These are phyloP conservation scores for Chlorella sp. DNA, from an alignment of 139 green algal genomes.

Conservation along the genomic window DNA sequence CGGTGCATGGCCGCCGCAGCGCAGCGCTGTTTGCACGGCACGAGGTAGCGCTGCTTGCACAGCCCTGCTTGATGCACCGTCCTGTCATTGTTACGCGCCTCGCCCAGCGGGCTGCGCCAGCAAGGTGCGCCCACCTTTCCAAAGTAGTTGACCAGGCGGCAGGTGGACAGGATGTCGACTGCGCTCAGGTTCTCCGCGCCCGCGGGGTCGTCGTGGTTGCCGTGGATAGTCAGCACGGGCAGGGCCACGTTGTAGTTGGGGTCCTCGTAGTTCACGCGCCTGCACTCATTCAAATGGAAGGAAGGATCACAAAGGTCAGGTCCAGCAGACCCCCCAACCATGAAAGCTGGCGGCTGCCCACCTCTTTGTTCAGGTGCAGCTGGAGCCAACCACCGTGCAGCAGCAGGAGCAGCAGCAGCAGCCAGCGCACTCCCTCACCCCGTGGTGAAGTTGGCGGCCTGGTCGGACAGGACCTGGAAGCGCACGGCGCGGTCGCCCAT, in stretches of 20 bases:
- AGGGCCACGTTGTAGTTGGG: slow-evolving; percentile 94
- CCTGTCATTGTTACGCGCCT: too few species aligned
- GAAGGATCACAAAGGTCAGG: too few species aligned
- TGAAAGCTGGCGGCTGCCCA: too few species aligned
- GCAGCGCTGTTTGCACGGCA: too few species aligned
- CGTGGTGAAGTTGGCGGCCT: slow-evolving; percentile 84
- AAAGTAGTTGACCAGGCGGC: slow-evolving; percentile 98
- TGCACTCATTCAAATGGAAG: not conserved
- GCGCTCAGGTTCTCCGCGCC: slow-evolving; percentile 92
- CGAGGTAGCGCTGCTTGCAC: too few species aligned
- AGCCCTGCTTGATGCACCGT: too few species aligned
- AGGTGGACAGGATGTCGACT: slow-evolving; percentile 91
- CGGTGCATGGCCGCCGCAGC: too few species aligned
- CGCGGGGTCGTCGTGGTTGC: slow-evolving; percentile 98
- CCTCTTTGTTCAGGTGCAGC: too few species aligned
- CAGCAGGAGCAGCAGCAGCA: too few species aligned
- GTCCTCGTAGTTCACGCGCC: slow-evolving; percentile 93
- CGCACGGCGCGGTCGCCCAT: slow-evolving; percentile 73
- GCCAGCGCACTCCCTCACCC: slow-evolving; percentile 52
- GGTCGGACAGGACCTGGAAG: slow-evolving; percentile 88
- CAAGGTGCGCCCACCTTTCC: slow-evolving; percentile 85
- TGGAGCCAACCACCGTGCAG: too few species aligned
- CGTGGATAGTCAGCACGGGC: slow-evolving; percentile 98
- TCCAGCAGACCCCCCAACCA: too few species aligned
- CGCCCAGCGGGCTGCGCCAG: too few species aligned